phyloP scores from a whole-genome alignment of 176 grass and related monocot species.

The Aegilops sharonensis region DNA sequence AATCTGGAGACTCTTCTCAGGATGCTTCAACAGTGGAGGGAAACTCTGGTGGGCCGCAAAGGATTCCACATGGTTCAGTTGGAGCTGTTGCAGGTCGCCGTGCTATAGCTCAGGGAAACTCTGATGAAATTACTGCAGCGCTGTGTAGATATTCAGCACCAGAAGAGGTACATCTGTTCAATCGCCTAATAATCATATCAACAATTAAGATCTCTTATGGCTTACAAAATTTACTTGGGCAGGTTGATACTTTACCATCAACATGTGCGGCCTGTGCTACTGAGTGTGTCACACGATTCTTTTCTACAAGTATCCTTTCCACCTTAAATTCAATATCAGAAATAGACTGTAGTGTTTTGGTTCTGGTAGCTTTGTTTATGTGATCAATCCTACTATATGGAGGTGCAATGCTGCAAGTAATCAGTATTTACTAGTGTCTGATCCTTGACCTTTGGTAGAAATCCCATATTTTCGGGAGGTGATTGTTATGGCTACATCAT shows the following conservation, averaged over 20 bases:
- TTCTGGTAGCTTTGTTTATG: slow-evolving; percentile 20
- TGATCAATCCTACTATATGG: background rate
- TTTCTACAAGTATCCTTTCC: slow-evolving; percentile 81
- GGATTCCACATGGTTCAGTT: slow-evolving; percentile 70
- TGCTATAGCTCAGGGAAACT: slow-evolving; percentile 85
- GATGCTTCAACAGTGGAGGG: slow-evolving; percentile 36
- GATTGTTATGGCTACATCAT: slow-evolving; percentile 87
- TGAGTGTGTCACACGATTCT: slow-evolving; percentile 73
- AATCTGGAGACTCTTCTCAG: slow-evolving; percentile 38
- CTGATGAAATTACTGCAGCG: slow-evolving; percentile 78
- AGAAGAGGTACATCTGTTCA: slow-evolving; percentile 66
- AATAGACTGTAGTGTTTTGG: background rate
- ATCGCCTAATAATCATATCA: background rate
- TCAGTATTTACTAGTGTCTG: slow-evolving; percentile 11
- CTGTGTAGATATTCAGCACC: slow-evolving; percentile 87
- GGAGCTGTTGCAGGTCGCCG: slow-evolving; percentile 81
- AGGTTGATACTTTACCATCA: slow-evolving; percentile 92
- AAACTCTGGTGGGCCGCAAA: slow-evolving; percentile 32
- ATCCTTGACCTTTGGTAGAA: slow-evolving; percentile 58
- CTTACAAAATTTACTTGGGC: slow-evolving; percentile 38
- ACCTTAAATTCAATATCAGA: background rate
- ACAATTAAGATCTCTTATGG: background rate
- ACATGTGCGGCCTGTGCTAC: slow-evolving; percentile 79
- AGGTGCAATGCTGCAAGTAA: background rate
- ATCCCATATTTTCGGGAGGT: slow-evolving; percentile 96